Evolutionary conservation across 495 filamentous ascomycete genomes (phyloP).

Genomic region (Neurospora terricola): DNA sequence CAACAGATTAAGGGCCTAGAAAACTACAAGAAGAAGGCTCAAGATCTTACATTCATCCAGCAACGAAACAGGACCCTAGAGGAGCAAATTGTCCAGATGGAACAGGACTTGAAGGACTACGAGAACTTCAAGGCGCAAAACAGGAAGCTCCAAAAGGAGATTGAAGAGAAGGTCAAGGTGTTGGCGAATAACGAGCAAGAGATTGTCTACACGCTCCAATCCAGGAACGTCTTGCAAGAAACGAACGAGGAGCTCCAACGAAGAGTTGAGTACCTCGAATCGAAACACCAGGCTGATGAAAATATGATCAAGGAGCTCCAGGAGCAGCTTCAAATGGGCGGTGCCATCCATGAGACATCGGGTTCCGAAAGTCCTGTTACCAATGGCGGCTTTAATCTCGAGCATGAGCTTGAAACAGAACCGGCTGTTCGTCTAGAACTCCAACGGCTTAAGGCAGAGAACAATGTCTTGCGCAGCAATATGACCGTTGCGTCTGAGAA

Average conservation of each 20-base stretch:
- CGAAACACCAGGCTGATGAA: slow-evolving; percentile 26
- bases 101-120: slow-evolving; percentile 59
- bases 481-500: slow-evolving; percentile 39
- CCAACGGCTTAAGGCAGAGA: slow-evolving; percentile 44
- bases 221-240: slow-evolving; percentile 25
- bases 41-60: slow-evolving; percentile 40
- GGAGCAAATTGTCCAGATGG: slow-evolving; percentile 35
- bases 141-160: slow-evolving; percentile 40
- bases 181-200: slow-evolving; percentile 34
- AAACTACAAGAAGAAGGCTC: slow-evolving; percentile 64
- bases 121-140: slow-evolving; percentile 49
- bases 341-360: slow-evolving; percentile 11
- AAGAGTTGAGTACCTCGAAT: slow-evolving; percentile 25
- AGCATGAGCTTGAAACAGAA: slow-evolving; percentile 31
- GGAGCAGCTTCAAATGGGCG: slow-evolving; percentile 32
- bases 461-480: slow-evolving; percentile 38
- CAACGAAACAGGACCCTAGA: slow-evolving; percentile 39
- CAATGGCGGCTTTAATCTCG: slow-evolving; percentile 24
- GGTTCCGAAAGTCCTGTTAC: slow-evolving; percentile 14
- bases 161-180: slow-evolving; percentile 25
- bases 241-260: slow-evolving; percentile 21
- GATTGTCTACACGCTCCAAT: slow-evolving; percentile 27
- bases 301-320: slow-evolving; percentile 33
- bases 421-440: slow-evolving; percentile 31
- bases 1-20: slow-evolving; percentile 71